Conservation (phyloP, 2,329 filamentous ascomycete species). For the Thelonectria discophora region DNA sequence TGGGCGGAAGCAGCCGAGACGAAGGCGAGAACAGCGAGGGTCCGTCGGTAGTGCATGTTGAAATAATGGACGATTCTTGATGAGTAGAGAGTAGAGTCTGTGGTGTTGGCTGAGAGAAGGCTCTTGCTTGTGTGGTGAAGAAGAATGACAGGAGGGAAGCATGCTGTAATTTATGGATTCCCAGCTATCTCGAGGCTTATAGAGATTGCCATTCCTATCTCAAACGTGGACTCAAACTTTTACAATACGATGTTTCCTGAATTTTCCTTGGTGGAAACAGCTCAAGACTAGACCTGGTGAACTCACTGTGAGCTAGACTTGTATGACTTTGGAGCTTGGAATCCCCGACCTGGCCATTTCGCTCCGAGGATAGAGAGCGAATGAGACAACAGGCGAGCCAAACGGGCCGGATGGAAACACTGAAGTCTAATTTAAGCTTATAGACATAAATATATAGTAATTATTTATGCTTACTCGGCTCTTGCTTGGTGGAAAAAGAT, state of each 20-base stretch:
- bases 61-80: not conserved
- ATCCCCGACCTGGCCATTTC: not conserved
- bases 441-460: not conserved
- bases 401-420: not conserved
- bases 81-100: not conserved
- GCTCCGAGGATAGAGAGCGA: not conserved
- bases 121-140: not conserved
- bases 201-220: no score
- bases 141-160: not conserved
- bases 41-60: slow-evolving; percentile 18
- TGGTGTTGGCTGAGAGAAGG: not conserved
- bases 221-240: not conserved
- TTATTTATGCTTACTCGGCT: not conserved
- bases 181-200: not conserved
- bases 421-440: not conserved
- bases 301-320: not conserved
- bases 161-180: not conserved
- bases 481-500: not conserved
- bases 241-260: not conserved
- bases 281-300: not conserved
- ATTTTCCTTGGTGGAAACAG: not conserved
- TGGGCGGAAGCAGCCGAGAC: slow-evolving; percentile 17
- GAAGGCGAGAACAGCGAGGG: slow-evolving; percentile 9
- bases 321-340: not conserved
- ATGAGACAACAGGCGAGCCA: not conserved